phyloP scores from a whole-genome alignment of 345 rosid species.

The Linum tenue region DNA sequence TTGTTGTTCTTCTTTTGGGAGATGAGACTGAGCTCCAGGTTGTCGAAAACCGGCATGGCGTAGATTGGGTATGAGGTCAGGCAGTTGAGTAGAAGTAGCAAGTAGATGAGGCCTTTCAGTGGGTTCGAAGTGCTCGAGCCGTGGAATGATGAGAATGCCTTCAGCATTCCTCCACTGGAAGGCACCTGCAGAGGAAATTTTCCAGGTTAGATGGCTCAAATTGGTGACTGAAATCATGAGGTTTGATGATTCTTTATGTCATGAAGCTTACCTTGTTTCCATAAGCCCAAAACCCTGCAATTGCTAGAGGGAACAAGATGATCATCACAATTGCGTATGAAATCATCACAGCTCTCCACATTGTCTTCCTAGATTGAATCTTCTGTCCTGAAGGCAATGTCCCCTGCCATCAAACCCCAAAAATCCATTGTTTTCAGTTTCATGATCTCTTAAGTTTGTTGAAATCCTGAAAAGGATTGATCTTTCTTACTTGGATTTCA shows the following conservation, averaged over 20 bases:
- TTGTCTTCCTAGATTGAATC: constrained; percentile 21
- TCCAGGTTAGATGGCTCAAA: neutral
- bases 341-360: constrained; percentile 42
- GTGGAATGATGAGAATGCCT: constrained; percentile 23
- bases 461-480: neutral
- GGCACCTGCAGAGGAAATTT: constrained; percentile 17
- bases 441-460: neutral
- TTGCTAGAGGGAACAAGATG: constrained; percentile 28
- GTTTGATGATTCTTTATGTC: neutral
- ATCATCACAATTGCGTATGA: constrained; percentile 31
- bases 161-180: constrained; percentile 23
- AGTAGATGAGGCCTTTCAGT: constrained; percentile 17
- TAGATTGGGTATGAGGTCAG: constrained; percentile 41
- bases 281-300: constrained; percentile 46
- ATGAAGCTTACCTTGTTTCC: constrained; percentile 33
- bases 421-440: neutral
- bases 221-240: too few relatives aligned
- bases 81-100: constrained; percentile 24
- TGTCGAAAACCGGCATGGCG: constrained; percentile 51
- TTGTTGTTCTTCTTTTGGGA: constrained; percentile 9
- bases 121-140: constrained; percentile 18
- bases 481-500: constrained; percentile 41
- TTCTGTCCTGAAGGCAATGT: constrained; percentile 36
- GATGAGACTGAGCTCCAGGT: constrained; percentile 26
- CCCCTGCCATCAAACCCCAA: constrained; percentile 23